Conservation (phyloP, 805 yeast species). For the Saturnispora galanensis region DNA sequence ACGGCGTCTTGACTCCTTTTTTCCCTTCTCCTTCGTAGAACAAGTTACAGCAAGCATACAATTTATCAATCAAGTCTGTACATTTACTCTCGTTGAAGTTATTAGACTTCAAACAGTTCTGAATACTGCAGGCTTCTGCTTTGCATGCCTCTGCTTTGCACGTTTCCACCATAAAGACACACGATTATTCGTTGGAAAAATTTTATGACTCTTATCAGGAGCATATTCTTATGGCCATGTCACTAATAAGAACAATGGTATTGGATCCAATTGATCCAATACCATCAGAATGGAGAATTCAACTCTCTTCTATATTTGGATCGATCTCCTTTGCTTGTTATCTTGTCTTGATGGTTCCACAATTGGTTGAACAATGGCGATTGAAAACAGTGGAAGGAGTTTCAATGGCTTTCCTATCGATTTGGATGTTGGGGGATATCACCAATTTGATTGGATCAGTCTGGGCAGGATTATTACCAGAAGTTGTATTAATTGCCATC, state of each 20-base stretch:
- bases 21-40: slow-evolving; percentile 53
- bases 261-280: background rate
- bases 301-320: slow-evolving; percentile 54
- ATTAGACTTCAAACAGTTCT: slow-evolving; percentile 58
- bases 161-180: slow-evolving; percentile 27
- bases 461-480: slow-evolving; percentile 62
- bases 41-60: slow-evolving; percentile 65
- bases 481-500: slow-evolving; percentile 56
- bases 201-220: no score
- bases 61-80: slow-evolving; percentile 51
- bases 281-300: background rate
- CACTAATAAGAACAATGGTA: no score
- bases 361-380: slow-evolving; percentile 72
- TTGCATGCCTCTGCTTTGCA: slow-evolving; percentile 69
- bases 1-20: slow-evolving; percentile 48
- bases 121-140: slow-evolving; percentile 74
- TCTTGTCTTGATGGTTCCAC: slow-evolving; percentile 69
- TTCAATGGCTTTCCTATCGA: slow-evolving; percentile 52
- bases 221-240: no score
- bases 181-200: no score
- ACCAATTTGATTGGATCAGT: slow-evolving; percentile 58
- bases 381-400: slow-evolving; percentile 68
- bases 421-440: slow-evolving; percentile 68
- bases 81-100: slow-evolving; percentile 71
- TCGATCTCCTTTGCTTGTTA: slow-evolving; percentile 70